Evolutionary conservation across 495 filamentous ascomycete genomes (phyloP), one percentile per base, ranked within the genome.

Genomic region (Penicillium herquei): DNA sequence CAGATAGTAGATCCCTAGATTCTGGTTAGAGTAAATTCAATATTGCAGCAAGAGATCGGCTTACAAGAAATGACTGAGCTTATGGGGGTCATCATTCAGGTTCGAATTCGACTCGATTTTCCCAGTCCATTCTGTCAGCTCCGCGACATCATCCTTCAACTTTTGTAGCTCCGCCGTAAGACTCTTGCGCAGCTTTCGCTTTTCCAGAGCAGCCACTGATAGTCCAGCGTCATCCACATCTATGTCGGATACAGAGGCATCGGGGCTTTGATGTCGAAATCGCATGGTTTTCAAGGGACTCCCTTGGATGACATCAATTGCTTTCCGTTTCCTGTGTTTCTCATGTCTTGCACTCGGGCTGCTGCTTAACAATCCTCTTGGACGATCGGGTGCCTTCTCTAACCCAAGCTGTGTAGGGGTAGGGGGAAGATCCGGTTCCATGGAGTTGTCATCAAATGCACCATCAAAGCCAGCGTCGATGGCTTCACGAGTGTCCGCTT

Each of bases 351-450:
- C 54, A 50, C 65, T 76, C 5, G 78, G 76, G 43, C 74, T 80
- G 54, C 75, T 78, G 49, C 75, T 78, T 35, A 76, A 41, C 9
- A 72, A 55, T 10, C 69, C 70, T 56, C 56, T 70, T 1, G 65
- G 63, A 39, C 71, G 71, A 42, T 70, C 70, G 1, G 69, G 70
- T 6, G 70, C 72, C 39, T 65, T 68, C 54, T 78, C 81, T 51
- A 86, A 69, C 3, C 83, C 83, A 39, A 78, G 61, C 52, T 86
- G 79, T 32, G 82, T 84, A 16, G 87, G 87, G 4, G 87, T 90
- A 9, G 86, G 86, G 8, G 87, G 88, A 18, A 91, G 73, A 35
- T 88, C 85, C 8, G 86, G 87, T 58, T 91, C 87, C 14, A 76
- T 73, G 21, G 72, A 52, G 11, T 70, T 74, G 5, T 65, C 67